Conservation (phyloP, 352 stramenopile species). For the Globisporangium carolinianum region DNA sequence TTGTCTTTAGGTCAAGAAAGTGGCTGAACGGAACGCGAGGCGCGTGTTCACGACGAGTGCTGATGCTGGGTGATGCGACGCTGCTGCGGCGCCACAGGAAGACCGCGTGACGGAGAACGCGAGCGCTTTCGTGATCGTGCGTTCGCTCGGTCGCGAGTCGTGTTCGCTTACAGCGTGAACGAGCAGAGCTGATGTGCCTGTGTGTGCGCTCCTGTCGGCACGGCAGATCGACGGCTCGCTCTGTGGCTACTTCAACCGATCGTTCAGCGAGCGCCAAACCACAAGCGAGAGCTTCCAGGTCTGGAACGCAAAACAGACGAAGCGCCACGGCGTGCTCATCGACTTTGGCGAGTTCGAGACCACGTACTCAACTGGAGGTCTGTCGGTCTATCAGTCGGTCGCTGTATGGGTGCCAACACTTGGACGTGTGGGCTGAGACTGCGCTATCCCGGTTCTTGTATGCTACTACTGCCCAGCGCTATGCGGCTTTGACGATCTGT, state of each 20-base stretch:
- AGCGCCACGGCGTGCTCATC: slow-evolving; percentile 34
- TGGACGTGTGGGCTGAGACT: neutral
- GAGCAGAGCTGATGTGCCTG: neutral
- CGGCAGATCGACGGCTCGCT: slow-evolving; percentile 56
- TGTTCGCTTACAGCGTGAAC: neutral
- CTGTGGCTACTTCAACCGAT: slow-evolving; percentile 63
- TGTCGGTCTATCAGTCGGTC: neutral
- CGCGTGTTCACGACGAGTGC: no score
- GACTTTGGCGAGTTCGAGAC: slow-evolving; percentile 63
- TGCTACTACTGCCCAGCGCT: slow-evolving; percentile 20
- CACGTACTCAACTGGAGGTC: slow-evolving; percentile 44
- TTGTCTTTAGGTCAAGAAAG: no score
- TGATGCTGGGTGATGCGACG: no score
- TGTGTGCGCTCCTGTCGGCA: neutral
- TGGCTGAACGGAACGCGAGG: neutral
- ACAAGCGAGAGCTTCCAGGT: slow-evolving; percentile 26
- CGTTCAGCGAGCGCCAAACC: slow-evolving; percentile 39
- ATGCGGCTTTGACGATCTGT: slow-evolving; percentile 52
- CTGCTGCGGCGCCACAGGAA: slow-evolving; percentile 18
- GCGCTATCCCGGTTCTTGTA: neutral
- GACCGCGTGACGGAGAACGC: slow-evolving; percentile 31
- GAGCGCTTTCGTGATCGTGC: slow-evolving; percentile 38
- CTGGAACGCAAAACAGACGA: slow-evolving; percentile 47
- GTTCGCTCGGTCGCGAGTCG: neutral
- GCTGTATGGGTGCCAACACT: neutral